A percentile compares a stretch with the other conserved stretches of the same genome.
Conservation (phyloP, 495 filamentous ascomycete genomes). For the Bacidia rubella region DNA sequence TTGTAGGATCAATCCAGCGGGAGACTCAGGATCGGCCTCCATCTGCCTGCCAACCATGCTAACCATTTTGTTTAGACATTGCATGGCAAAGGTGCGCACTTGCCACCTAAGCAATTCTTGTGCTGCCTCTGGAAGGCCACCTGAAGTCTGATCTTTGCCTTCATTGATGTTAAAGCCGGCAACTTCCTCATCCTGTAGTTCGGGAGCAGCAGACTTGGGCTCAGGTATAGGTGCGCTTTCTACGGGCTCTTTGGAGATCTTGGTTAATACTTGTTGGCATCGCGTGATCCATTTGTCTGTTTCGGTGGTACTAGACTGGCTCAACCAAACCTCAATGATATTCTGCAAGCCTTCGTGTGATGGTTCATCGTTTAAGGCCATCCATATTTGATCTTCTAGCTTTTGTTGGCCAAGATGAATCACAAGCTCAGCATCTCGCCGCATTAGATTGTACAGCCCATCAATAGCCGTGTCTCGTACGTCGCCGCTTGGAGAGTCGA, state of each 20-base stretch:
- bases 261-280: constrained; percentile 78
- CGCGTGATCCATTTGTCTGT: constrained; percentile 73
- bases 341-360: constrained; percentile 62
- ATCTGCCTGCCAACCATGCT: constrained; percentile 59
- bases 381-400: constrained; percentile 86
- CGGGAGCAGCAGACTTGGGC: constrained; percentile 43
- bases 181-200: constrained; percentile 90
- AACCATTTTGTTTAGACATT: constrained; percentile 76
- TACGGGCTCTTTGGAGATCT: constrained; percentile 49
- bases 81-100: constrained; percentile 87
- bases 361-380: constrained; percentile 64
- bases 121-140: constrained; percentile 44
- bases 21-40: constrained; percentile 51
- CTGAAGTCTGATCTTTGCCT: constrained; percentile 47
- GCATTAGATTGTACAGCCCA: constrained; percentile 89
- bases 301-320: constrained; percentile 67
- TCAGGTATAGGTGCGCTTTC: constrained; percentile 32
- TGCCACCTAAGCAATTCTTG: constrained; percentile 93
- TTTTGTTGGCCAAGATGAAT: constrained; percentile 56
- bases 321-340: constrained; percentile 81
- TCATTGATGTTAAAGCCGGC: constrained; percentile 76
- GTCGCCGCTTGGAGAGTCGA: constrained; percentile 49
- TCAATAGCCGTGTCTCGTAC: constrained; percentile 73
- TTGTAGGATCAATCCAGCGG: constrained; percentile 63
- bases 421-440: constrained; percentile 70